These are phyloP conservation scores for Magnusiomyces ingens DNA, from an alignment of 1,139 yeast genomes.

Conservation along the genomic window DNA sequence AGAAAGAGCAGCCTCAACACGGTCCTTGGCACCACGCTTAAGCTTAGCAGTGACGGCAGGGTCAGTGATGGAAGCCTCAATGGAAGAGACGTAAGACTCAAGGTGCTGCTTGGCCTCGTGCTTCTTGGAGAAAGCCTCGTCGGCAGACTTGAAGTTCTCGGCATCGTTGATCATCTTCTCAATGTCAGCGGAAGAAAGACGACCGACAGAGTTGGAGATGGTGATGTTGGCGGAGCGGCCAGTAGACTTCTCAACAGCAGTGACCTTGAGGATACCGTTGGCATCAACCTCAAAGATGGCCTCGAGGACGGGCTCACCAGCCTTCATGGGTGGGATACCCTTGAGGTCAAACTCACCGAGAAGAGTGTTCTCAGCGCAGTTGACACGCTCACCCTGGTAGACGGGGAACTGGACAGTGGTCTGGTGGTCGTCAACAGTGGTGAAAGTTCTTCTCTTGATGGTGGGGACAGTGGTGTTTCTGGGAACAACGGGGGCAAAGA, in stretches of 20 bases:
- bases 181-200: conserved; percentile 95
- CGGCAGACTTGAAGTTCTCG: conserved; percentile 97
- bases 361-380: conserved; percentile 98
- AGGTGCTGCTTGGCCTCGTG: conserved; percentile 99
- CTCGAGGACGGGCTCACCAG: conserved; percentile 99
- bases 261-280: conserved; percentile 99
- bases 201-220: conserved; percentile 99
- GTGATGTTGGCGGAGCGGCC: conserved; percentile 99
- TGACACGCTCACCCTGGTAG: conserved; percentile 99
- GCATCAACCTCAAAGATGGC: conserved; percentile 99
- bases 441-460: conserved; percentile 99
- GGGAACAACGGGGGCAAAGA: conserved; percentile 98
- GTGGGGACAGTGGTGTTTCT: conserved; percentile 99
- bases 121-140: conserved; percentile 98
- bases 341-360: conserved; percentile 99
- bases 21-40: conserved; percentile 97
- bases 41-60: conserved; percentile 97
- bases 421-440: conserved; percentile 99
- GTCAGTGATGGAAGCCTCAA: conserved; percentile 95
- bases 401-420: conserved; percentile 99
- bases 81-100: conserved; percentile 97
- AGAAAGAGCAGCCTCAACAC: conserved; percentile 96
- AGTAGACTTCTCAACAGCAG: conserved; percentile 98
- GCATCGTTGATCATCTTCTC: conserved; percentile 99
- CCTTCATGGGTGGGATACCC: conserved; percentile 98